Evolutionary conservation across 805 yeast genomes (phyloP).

Genomic region (Yamadazyma endophytica): DNA sequence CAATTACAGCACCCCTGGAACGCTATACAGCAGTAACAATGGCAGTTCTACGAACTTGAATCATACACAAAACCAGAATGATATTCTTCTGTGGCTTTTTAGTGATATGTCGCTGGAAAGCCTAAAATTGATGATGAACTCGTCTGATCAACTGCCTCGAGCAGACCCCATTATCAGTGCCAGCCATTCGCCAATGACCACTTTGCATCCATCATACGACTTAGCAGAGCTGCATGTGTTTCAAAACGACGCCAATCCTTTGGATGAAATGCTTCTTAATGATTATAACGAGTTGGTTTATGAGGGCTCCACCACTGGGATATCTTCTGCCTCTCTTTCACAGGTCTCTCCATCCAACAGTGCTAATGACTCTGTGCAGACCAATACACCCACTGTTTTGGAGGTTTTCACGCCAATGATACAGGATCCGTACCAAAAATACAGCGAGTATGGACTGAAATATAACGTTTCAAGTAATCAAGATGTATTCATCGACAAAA

Average conservation of each 20-base stretch:
- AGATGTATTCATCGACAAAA: conserved; percentile 36
- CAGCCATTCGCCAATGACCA: conserved; percentile 1
- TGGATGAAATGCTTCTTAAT: conserved; percentile 30
- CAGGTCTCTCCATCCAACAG: no score
- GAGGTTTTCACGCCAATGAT: conserved; percentile 7
- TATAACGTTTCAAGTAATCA: conserved; percentile 22
- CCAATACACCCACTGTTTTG: conserved; percentile 7
- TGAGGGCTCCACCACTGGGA: no score
- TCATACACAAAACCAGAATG: conserved; percentile 28
- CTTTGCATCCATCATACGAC: conserved; percentile 12
- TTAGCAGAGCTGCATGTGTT: conserved; percentile 37
- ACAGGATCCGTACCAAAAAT: conserved; percentile 3
- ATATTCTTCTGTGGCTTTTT: conserved; percentile 38
- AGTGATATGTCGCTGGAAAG: conserved; percentile 22
- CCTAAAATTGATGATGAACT: no score
- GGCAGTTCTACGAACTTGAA: no score
- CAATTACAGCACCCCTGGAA: no score
- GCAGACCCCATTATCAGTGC: no score
- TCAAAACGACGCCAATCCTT: conserved; percentile 32
- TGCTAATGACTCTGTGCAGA: conserved; percentile 12
- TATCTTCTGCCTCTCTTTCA: no score
- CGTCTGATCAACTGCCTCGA: no score
- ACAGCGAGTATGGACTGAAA: conserved; percentile 11
- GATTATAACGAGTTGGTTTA: conserved; percentile 7
- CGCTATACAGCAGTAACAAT: no score